Evolutionary conservation across 345 rosid species (phyloP), one percentile per base, ranked within the genome.

Genomic region (Sisymbrium irio): DNA sequence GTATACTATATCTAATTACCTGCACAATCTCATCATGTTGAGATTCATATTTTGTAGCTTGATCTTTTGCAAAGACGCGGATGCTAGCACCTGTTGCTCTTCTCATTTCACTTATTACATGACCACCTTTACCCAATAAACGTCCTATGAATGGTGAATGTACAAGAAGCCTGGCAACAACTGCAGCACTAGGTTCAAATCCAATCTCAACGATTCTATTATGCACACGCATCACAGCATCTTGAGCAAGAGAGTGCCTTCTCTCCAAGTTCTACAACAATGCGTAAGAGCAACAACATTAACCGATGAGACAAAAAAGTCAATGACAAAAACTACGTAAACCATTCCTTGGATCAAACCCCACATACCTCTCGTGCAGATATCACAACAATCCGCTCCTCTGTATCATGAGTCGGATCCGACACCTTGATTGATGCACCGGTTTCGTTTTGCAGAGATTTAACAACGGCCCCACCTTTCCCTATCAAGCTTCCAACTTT

Each of bases 401-500:
- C 90, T 14, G 87, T 64, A 71, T 88, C 93, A 19, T 83, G 83
- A 28, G 82, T 49, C 20, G 79, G 77, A 76, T 90, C 91, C 14
- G 83, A 83, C 5, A 90, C 83, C 80, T 88, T 88, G 74, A 90
- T 88, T 25, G 78, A 75, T 0, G 96, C 91, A 22, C 96, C 96
- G 10, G 93, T 90, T 61, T 90, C 96, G 63, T 82, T 80, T 63
- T 90, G 88, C 81, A 90, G 10, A 50, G 79, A 81, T 28, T 85
- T 76, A 60, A 90, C 74, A 36, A 85, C 81, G 30, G 84, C 82
- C 63, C 96, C 96, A 55, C 93, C 93, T 78, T 86, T 90, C 73
- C 96, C 96, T 51, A 90, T 90, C 86, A 88, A 79, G 67, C 87
- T 84, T 28, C 93, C 93, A 71, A 90, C 91, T 80, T 86, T 90